Conservation (phyloP, 2,329 filamentous ascomycete species). For the Talaromyces albobiverticillius region DNA sequence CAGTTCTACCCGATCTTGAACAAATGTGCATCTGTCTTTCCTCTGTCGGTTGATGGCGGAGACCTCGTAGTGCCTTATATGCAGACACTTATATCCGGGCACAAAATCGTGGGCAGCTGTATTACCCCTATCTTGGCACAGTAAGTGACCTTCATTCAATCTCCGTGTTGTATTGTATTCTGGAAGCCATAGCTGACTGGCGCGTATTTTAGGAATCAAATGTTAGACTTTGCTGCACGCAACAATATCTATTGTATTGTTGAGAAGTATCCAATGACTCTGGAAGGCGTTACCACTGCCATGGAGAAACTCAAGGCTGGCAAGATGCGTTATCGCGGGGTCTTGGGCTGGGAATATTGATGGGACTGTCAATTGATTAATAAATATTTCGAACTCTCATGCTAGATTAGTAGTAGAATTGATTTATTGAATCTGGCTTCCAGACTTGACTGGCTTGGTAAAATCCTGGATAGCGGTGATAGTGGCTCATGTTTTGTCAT, state of each 20-base stretch:
- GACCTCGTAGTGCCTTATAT: not conserved
- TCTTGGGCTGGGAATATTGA: not conserved
- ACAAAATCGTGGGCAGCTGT: not conserved
- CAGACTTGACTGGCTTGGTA: no score
- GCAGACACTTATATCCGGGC: not conserved
- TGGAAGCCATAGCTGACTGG: not conserved
- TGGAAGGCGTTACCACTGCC: slow-evolving; percentile 26
- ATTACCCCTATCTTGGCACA: not conserved
- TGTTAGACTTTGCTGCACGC: slow-evolving; percentile 19
- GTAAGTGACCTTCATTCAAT: not conserved
- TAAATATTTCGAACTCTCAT: no score
- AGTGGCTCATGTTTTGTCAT: no score
- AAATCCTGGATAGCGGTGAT: no score
- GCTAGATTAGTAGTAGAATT: no score
- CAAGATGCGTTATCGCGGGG: slow-evolving; percentile 5
- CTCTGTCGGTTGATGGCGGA: not conserved
- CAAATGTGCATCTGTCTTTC: not conserved
- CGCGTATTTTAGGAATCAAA: not conserved
- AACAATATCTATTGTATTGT: slow-evolving; percentile 17
- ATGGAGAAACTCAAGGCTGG: slow-evolving; percentile 2
- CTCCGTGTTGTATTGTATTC: not conserved
- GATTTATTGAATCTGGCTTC: no score
- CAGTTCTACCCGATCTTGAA: not conserved
- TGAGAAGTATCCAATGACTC: slow-evolving; percentile 18
- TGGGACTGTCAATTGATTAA: no score